Evolutionary conservation across 352 stramenopile genomes (phyloP), one percentile per base, ranked within the genome.

Genomic region (Phytophthora gonapodyides): DNA sequence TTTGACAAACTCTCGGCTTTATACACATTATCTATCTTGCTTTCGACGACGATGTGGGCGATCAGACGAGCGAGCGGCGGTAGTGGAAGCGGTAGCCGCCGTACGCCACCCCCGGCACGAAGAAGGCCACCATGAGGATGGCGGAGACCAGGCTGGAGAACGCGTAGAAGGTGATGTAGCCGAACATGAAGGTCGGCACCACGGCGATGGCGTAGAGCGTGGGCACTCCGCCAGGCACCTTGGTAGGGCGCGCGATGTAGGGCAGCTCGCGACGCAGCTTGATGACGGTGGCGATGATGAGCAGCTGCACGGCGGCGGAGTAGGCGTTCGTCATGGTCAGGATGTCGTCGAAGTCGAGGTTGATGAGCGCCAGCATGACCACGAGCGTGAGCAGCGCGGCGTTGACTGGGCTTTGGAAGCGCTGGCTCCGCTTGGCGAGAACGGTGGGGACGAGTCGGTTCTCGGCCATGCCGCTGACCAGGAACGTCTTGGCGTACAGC

Each of bases 291-390:
- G 69, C 74, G 61, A 98, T 97, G 55, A 98, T 93, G 31, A 98
- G 63, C 4, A 98, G 38, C 40, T 98, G 71, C 12, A 87, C 69
- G 16, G 87, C 72, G 12, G 84, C 80, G 40, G 96, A 96, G 56
- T 96, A 94, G 7, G 95, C 87, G 69, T 98, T 98, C 15, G 96
- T 80, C 66, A 98, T 82, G 13, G 86, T 75, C 5, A 97, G 51
- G 42, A 96, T 73, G 40, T 78, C 73, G 24, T 93, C 61, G 48
- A 93, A 94, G 45, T 87, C 80, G 37, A 88, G 24, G 31, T 54
- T 69, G 30, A 88, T 30, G 9, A 91, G 57, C 35, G 68, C 63
- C 6, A 89, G 49, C 53, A 71, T 79, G 27, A 72, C 41, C 13
- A 75, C 21, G 1, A 84, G 54, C 7, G 72, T 82, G 31, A 77